phyloP scores from a whole-genome alignment of 1,139 yeast species.

The Yamadazyma dendronema region DNA sequence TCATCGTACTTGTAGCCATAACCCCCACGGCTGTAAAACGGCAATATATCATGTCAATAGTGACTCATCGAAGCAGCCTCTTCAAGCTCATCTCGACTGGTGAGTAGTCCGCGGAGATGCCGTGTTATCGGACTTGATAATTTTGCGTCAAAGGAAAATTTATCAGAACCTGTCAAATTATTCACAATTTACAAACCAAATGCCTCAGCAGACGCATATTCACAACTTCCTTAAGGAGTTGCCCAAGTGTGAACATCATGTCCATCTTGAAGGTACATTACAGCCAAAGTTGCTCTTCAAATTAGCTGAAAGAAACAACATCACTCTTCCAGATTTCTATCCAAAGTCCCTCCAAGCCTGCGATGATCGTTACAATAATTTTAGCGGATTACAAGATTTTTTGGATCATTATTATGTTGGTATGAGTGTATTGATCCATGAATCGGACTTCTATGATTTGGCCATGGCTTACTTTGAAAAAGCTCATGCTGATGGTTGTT shows the following conservation, averaged over 20 bases:
- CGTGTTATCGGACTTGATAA: neutral
- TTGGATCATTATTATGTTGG: slow-evolving; percentile 77
- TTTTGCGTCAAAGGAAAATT: neutral
- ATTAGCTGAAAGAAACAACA: slow-evolving; percentile 56
- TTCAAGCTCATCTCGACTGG: no score
- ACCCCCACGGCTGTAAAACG: no score
- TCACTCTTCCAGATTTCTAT: slow-evolving; percentile 56
- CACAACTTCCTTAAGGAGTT: slow-evolving; percentile 54
- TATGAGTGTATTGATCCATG: slow-evolving; percentile 64
- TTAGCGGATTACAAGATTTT: slow-evolving; percentile 72
- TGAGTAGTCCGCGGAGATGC: neutral
- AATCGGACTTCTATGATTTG: slow-evolving; percentile 66
- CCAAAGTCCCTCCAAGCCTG: slow-evolving; percentile 56
- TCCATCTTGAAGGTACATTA: slow-evolving; percentile 78
- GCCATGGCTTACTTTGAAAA: slow-evolving; percentile 71
- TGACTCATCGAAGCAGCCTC: no score
- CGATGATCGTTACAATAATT: slow-evolving; percentile 54
- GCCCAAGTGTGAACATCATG: slow-evolving; percentile 83
- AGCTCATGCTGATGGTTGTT: slow-evolving; percentile 60
- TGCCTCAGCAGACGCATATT: slow-evolving; percentile 13
- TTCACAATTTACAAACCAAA: neutral
- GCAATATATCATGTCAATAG: no score
- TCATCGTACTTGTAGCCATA: no score
- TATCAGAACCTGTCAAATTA: slow-evolving; percentile 12
- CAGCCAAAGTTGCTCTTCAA: slow-evolving; percentile 69